Evolutionary conservation across 768 basidiomycete species (phyloP).

Genomic region (Mycena indigotica): DNA sequence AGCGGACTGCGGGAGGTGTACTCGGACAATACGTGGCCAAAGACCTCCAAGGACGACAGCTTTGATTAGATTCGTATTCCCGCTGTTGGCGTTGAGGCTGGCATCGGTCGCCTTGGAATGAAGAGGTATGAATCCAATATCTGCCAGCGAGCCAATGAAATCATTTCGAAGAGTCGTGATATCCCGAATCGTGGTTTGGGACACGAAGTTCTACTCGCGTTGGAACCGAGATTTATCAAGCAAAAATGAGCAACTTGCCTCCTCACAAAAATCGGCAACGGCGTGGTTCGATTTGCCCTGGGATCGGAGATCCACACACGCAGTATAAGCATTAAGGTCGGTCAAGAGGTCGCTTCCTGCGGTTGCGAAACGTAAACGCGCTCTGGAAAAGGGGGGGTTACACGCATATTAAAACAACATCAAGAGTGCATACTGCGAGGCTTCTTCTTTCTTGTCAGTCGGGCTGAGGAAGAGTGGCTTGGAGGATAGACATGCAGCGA

Average conservation of each 20-base stretch:
- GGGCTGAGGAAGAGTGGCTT: conserved; percentile 86
- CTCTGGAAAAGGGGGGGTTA: conserved; percentile 54
- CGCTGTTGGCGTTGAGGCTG: conserved; percentile 63
- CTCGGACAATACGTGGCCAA: conserved; percentile 80
- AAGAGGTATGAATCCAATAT: conserved; percentile 67
- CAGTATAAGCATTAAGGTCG: conserved; percentile 74
- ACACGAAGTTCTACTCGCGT: conserved; percentile 76
- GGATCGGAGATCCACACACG: conserved; percentile 52
- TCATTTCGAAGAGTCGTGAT: conserved; percentile 78
- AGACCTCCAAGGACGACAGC: conserved; percentile 83
- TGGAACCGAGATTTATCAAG: not conserved
- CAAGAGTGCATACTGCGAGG: conserved; percentile 54
- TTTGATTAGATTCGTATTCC: conserved; percentile 77
- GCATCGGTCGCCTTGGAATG: conserved; percentile 47
- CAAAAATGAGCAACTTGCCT: conserved; percentile 44
- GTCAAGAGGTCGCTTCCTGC: conserved; percentile 86
- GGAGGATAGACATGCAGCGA: conserved; percentile 81
- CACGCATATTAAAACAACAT: not conserved
- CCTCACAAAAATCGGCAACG: conserved; percentile 68
- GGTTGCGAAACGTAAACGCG: conserved; percentile 66
- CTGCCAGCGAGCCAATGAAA: conserved; percentile 67
- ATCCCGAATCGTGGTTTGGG: conserved; percentile 69
- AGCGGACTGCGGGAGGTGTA: conserved; percentile 70
- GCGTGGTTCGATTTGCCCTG: conserved; percentile 50
- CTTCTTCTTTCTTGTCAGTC: conserved; percentile 82